Percentiles rank a stretch among this genome's conserved stretches.
Evolutionary conservation across 2,329 filamentous ascomycete species (phyloP).

Genomic region (Penicillium rolfsii): DNA sequence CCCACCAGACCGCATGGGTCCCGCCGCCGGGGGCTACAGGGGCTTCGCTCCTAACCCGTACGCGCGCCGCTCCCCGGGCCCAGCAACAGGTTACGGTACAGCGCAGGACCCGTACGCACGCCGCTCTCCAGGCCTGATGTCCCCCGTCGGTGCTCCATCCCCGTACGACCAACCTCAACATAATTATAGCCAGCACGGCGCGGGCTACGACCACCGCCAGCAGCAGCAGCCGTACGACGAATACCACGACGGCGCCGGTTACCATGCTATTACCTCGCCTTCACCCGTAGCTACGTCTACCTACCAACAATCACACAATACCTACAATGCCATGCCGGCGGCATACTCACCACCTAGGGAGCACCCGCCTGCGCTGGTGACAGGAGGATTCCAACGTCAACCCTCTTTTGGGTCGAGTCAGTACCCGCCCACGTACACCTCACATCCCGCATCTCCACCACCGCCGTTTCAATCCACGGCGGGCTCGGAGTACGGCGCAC

Average conservation of each 20-base stretch:
- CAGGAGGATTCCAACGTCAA: constrained; percentile 30
- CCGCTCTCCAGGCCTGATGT: constrained; percentile 25
- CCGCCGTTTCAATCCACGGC: constrained; percentile 33
- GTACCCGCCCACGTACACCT: constrained; percentile 29
- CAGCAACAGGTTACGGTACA: neutral
- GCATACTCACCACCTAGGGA: constrained; percentile 21
- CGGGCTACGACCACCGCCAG: constrained; percentile 3
- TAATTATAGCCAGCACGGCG: constrained; percentile 19
- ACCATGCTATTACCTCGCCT: constrained; percentile 23
- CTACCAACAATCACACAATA: constrained; percentile 32
- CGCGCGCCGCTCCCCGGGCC: constrained; percentile 18
- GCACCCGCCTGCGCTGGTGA: constrained; percentile 5
- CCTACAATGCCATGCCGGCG: constrained; percentile 30
- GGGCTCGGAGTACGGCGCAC: constrained; percentile 16
- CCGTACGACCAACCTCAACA: constrained; percentile 30
- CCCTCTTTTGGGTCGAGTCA: constrained; percentile 31
- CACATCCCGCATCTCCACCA: constrained; percentile 35
- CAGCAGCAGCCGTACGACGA: constrained; percentile 20
- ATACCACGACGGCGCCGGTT: constrained; percentile 17
- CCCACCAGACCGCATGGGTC: constrained; percentile 27
- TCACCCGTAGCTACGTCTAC: constrained; percentile 25
- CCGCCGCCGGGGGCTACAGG: constrained; percentile 28
- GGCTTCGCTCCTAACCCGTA: constrained; percentile 29
- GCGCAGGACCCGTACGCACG: constrained; percentile 25
- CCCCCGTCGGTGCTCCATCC: constrained; percentile 24